Conservation (phyloP, 768 basidiomycete genomes). For the Lactarius trivialis region DNA sequence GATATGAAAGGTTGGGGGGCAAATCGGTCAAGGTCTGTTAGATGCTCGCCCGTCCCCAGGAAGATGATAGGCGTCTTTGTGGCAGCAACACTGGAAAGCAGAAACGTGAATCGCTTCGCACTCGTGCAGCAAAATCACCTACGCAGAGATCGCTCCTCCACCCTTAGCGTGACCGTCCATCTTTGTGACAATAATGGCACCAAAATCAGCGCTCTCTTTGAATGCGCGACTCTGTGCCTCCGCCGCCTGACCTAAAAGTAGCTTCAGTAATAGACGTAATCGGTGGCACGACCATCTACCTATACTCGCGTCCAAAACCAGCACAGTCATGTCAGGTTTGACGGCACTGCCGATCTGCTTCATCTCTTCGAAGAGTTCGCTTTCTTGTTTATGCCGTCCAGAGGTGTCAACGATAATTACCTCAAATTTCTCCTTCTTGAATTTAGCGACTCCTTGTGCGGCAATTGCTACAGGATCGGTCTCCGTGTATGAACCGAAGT, state of each 20-base stretch:
- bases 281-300: constrained; percentile 37
- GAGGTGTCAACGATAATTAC: constrained; percentile 99
- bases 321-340: constrained; percentile 91
- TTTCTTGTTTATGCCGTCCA: constrained; percentile 95
- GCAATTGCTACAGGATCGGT: constrained; percentile 96
- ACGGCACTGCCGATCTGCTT: constrained; percentile 92
- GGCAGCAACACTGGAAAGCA: constrained; percentile 74
- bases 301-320: constrained; percentile 95
- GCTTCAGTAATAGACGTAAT: background rate
- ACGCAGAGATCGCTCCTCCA: constrained; percentile 99
- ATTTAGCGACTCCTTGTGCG: constrained; percentile 90
- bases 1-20: constrained; percentile 96
- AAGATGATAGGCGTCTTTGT: constrained; percentile 99
- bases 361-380: constrained; percentile 97
- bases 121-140: constrained; percentile 31
- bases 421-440: constrained; percentile 97
- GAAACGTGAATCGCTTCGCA: constrained; percentile 4
- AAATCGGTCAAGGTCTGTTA: constrained; percentile 95
- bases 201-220: constrained; percentile 96
- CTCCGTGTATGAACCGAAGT: constrained; percentile 98
- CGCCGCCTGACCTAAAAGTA: constrained; percentile 75
- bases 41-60: constrained; percentile 94
- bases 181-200: constrained; percentile 98
- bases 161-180: constrained; percentile 99
- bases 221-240: constrained; percentile 95